These are phyloP conservation scores for Ramalina peruviana DNA, from an alignment of 495 filamentous ascomycete genomes.

Conservation along the genomic window DNA sequence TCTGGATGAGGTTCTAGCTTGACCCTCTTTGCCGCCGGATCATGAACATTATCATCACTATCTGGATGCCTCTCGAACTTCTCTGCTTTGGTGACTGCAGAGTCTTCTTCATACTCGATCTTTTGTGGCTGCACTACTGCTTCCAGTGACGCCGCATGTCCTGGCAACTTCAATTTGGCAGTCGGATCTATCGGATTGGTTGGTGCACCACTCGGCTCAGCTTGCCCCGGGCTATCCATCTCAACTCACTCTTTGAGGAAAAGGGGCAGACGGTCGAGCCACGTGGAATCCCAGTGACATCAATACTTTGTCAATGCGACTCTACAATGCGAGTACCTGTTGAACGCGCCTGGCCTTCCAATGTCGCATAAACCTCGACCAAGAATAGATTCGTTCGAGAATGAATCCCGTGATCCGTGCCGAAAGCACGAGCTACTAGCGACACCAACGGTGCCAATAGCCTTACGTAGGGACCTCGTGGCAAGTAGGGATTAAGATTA, in stretches of 20 bases:
- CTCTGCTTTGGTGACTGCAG: constrained; percentile 22
- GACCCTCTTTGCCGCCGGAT: constrained; percentile 44
- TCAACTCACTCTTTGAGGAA: neutral
- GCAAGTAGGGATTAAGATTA: constrained; percentile 1
- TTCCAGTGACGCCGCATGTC: neutral
- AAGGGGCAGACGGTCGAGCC: neutral
- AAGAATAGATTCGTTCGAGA: too few relatives aligned
- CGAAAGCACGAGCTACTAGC: too few relatives aligned
- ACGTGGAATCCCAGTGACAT: neutral
- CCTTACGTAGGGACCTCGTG: neutral
- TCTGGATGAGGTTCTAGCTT: constrained; percentile 32
- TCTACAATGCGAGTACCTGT: too few relatives aligned
- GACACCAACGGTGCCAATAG: too few relatives aligned
- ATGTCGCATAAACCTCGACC: too few relatives aligned
- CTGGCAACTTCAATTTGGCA: neutral
- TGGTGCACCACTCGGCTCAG: neutral
- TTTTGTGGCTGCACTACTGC: constrained; percentile 14
- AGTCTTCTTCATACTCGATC: constrained; percentile 14
- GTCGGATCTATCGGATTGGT: constrained; percentile 12
- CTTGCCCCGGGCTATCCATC: neutral
- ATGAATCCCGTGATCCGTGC: too few relatives aligned
- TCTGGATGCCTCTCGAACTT: constrained; percentile 19
- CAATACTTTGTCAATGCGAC: too few relatives aligned
- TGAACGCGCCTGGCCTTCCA: too few relatives aligned
- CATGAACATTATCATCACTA: constrained; percentile 15